A percentile compares a stretch with the other conserved stretches of the same genome.
These are phyloP conservation scores for Glycine soja DNA, from an alignment of 306 rosid species.

Conservation along the genomic window DNA sequence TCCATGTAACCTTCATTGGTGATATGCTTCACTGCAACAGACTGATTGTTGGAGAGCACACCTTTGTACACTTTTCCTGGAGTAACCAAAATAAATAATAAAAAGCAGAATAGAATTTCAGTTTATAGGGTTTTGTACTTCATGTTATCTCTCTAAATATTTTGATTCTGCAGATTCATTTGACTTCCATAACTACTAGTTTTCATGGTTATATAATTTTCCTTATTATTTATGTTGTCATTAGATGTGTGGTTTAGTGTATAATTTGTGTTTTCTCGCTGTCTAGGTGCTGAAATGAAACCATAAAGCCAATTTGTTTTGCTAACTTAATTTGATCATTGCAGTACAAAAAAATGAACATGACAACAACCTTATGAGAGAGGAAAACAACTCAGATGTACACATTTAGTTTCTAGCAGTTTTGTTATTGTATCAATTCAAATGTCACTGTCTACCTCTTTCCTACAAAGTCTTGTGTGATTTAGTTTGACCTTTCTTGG, in stretches of 20 bases:
- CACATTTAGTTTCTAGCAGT: neutral
- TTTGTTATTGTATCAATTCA: neutral
- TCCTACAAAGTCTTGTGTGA: neutral
- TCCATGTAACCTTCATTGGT: slow-evolving; percentile 61
- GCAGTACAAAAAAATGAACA: neutral
- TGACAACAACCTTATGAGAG: no score
- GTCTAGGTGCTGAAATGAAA: neutral
- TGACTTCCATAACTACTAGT: neutral
- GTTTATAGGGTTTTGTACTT: slow-evolving; percentile 8
- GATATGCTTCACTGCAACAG: slow-evolving; percentile 73
- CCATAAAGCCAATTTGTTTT: no score
- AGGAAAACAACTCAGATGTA: no score
- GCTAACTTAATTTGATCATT: neutral
- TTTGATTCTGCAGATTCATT: neutral
- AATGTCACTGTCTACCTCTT: neutral
- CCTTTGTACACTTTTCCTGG: slow-evolving; percentile 72
- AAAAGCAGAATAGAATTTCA: neutral
- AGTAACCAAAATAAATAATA: neutral
- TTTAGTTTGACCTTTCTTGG: slow-evolving; percentile 9
- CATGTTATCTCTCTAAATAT: neutral
- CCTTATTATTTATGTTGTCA: neutral
- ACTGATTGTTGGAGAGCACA: slow-evolving; percentile 57
- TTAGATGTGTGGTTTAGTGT: neutral
- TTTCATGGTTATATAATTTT: neutral
- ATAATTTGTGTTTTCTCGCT: neutral